phyloP scores from a whole-genome alignment of 176 grass and related monocot species.

The Alloteropsis semialata region DNA sequence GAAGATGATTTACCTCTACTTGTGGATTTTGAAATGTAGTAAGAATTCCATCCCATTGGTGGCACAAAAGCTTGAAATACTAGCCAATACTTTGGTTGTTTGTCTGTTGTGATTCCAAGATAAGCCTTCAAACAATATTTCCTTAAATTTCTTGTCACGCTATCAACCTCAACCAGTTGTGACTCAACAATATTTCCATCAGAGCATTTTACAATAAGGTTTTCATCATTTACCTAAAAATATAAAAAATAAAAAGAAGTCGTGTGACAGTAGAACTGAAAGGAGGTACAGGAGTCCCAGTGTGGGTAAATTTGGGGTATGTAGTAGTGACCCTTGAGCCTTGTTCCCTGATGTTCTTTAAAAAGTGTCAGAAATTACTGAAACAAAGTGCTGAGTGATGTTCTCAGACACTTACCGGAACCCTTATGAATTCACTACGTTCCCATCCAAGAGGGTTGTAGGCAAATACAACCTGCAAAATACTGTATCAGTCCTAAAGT shows the following conservation, averaged over 20 bases:
- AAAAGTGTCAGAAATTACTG: neutral
- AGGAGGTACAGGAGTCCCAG: neutral
- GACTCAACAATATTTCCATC: constrained; percentile 61
- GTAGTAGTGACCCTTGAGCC: neutral
- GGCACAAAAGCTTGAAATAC: constrained; percentile 76
- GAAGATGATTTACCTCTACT: constrained; percentile 49
- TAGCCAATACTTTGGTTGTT: constrained; percentile 78
- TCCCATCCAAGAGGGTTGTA: constrained; percentile 92
- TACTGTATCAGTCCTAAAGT: neutral
- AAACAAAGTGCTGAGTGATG: neutral
- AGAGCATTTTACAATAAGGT: constrained; percentile 60
- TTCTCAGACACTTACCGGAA: constrained; percentile 55
- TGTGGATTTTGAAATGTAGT: constrained; percentile 54
- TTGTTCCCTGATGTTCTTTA: neutral
- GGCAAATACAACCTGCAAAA: constrained; percentile 55
- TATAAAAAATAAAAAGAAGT: neutral
- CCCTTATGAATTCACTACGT: constrained; percentile 59
- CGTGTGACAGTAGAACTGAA: neutral
- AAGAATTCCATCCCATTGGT: constrained; percentile 91
- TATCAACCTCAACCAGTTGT: constrained; percentile 79
- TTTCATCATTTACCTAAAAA: constrained; percentile 73
- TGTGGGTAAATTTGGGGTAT: constrained; percentile 1
- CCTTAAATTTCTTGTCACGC: constrained; percentile 56
- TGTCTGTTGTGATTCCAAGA: constrained; percentile 61
- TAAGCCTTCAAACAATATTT: constrained; percentile 85